Evolutionary conservation across 176 grass and related monocot species (phyloP).

Genomic region (Tillandsia fasciculata): DNA sequence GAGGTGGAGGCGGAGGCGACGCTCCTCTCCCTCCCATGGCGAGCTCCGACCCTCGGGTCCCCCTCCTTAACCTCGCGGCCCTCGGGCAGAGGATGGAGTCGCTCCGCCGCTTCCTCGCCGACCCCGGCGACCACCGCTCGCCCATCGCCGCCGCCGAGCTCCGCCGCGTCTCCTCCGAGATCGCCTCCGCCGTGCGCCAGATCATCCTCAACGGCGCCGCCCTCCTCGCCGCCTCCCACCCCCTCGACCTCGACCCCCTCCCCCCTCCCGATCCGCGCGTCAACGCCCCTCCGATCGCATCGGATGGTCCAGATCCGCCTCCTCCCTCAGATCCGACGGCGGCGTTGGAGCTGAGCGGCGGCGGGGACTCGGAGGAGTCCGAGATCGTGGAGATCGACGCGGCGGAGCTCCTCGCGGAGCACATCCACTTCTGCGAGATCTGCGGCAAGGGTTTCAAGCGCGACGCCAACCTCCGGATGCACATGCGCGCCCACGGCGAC

Average conservation of each 20-base stretch:
- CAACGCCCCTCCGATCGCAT: neutral
- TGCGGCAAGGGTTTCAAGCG: conserved; percentile 98
- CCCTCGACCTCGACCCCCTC: neutral
- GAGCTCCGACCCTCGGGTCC: conserved; percentile 2
- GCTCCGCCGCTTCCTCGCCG: conserved; percentile 19
- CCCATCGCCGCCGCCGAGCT: conserved; percentile 30
- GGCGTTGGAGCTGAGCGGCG: neutral
- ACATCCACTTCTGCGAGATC: conserved; percentile 82
- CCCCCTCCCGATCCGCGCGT: neutral
- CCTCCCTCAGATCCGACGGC: conserved; percentile 3
- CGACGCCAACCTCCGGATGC: conserved; percentile 96
- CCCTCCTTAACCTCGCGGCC: conserved; percentile 17
- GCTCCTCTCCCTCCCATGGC: conserved; percentile 23
- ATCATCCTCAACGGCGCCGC: conserved; percentile 71
- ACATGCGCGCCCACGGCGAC: conserved; percentile 97
- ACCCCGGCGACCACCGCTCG: neutral
- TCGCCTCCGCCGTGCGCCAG: conserved; percentile 58
- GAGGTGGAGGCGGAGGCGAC: neutral
- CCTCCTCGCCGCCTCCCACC: conserved; percentile 54
- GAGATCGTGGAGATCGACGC: conserved; percentile 83
- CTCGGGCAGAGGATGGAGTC: conserved; percentile 11
- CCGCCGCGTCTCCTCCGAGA: conserved; percentile 68
- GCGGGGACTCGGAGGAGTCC: conserved; percentile 31
- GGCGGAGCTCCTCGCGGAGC: conserved; percentile 75
- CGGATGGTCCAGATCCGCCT: neutral